Conservation (phyloP, 2,329 filamentous ascomycete species). For the Fusarium nygamai region DNA sequence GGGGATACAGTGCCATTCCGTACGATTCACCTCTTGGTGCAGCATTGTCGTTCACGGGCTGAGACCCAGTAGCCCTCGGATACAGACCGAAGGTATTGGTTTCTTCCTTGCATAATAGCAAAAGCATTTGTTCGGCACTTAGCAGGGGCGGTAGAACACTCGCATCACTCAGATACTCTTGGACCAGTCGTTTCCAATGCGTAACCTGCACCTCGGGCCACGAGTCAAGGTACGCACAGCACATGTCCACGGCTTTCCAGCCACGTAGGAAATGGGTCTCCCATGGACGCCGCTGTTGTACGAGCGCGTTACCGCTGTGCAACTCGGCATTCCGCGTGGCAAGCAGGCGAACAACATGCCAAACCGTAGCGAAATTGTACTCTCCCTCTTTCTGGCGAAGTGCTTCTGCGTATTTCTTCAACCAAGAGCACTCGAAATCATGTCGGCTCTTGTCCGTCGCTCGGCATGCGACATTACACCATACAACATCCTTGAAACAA, state of each 20-base stretch:
- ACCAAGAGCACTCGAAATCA: conserved; percentile 42
- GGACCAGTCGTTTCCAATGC: conserved; percentile 40
- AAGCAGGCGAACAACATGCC: conserved; percentile 44
- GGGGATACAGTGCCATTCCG: conserved; percentile 41
- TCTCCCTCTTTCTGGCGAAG: conserved; percentile 34
- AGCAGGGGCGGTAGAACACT: conserved; percentile 21
- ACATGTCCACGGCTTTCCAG: conserved; percentile 42
- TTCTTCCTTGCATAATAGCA: conserved; percentile 44
- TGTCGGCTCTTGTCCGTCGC: conserved; percentile 35
- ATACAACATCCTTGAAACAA: conserved; percentile 41
- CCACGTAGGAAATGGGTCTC: conserved; percentile 35
- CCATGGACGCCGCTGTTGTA: not conserved
- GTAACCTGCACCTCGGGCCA: conserved; percentile 41
- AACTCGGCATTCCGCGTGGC: conserved; percentile 39
- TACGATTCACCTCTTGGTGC: conserved; percentile 38
- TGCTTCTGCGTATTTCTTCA: conserved; percentile 26
- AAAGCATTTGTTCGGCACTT: conserved; percentile 34
- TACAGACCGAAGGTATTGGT: conserved; percentile 46
- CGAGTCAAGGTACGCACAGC: conserved; percentile 44
- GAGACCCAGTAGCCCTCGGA: conserved; percentile 35
- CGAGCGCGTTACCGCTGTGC: not conserved
- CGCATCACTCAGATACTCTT: conserved; percentile 37
- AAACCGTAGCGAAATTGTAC: conserved; percentile 44
- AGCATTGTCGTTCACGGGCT: conserved; percentile 12
- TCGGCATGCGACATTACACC: conserved; percentile 41